A percentile compares a stretch with the other conserved stretches of the same genome.
Conservation (phyloP, 2,329 filamentous ascomycete species). For the Tolypocladium nubicola region DNA sequence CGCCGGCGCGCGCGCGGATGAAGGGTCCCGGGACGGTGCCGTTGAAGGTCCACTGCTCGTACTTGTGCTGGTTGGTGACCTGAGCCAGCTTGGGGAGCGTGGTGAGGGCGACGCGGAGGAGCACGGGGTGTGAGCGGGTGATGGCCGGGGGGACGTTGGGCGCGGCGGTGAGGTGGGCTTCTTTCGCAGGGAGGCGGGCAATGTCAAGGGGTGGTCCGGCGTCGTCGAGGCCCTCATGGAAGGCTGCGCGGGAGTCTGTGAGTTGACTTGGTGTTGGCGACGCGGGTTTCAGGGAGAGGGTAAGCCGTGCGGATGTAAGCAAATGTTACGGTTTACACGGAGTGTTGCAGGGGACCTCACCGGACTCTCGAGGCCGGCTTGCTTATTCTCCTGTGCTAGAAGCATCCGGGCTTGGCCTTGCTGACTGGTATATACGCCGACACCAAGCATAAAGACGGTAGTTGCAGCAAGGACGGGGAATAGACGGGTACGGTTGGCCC, state of each 20-base stretch:
- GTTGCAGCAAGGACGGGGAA: no score
- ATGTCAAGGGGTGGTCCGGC: background rate
- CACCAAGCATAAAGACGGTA: no score
- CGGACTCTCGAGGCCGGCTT: no score
- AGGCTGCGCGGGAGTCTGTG: background rate
- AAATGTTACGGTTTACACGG: no score
- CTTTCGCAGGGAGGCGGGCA: slow-evolving; percentile 13
- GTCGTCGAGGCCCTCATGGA: slow-evolving; percentile 1
- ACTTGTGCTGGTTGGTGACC: slow-evolving; percentile 21
- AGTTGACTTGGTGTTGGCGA: no score
- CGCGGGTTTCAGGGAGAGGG: no score
- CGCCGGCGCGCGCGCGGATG: slow-evolving; percentile 22
- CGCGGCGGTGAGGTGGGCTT: slow-evolving; percentile 16
- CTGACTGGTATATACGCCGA: no score
- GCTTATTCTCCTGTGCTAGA: no score
- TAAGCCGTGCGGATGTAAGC: no score
- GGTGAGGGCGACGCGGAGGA: slow-evolving; percentile 17
- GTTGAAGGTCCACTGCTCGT: slow-evolving; percentile 25
- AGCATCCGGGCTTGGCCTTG: no score
- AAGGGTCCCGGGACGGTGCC: slow-evolving; percentile 20
- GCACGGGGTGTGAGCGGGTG: slow-evolving; percentile 17
- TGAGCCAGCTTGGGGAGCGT: slow-evolving; percentile 16
- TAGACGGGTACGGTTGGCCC: no score
- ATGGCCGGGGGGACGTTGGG: slow-evolving; percentile 20
- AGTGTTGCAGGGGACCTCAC: no score